Evolutionary conservation across 2,329 filamentous ascomycete species (phyloP), one percentile per base, ranked within the genome.

Genomic region (Apiospora aurea): DNA sequence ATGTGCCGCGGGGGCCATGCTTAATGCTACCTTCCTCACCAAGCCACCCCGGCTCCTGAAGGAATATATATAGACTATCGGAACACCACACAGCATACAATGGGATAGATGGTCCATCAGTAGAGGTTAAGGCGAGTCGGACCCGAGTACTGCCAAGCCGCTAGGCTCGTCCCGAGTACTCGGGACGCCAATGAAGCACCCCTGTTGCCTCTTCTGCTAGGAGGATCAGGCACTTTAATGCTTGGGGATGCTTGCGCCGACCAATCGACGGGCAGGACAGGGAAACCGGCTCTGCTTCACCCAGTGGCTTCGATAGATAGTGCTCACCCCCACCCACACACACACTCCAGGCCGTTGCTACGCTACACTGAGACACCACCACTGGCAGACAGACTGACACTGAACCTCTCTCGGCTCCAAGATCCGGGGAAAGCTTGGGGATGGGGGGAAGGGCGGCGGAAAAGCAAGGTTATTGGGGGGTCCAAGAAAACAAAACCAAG

Each of bases 111-210:
- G 6, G 34, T 5, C 34, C 34, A 38, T 38, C 34, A 38, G 6
- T 38, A 34, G 49, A 53, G 13, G 10, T 10, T 8, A 61, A 34
- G 14, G 14, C 26, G 26, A 18, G 13, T 6, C 53, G 29, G 53
- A 61, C 16, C 53, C 34, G 29, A 11, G 21, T 18, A n/a, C 13
- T 21, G 57, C 57, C 57, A 64, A 64, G 57, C 21, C 10, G 34
- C 29, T 41, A 24, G 57, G 29, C 18, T 64, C 57, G 34, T 18
- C 53, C 57, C 57, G 57, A 64, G 18, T n/a, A 64, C 18, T 64
- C 57, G 57, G 57, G 57, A 64, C 57, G 57, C 57, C 57, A 64
- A 41, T 64, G 34, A 10, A n/a, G 7, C 10, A 41, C 57, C 57
- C 57, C 57, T 64, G 57, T 41, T 61, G 24, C 24, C 16, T 7